These are phyloP conservation scores for Papilionanthe hybrid DNA, from an alignment of 116 monocot genomes.

Conservation along the genomic window DNA sequence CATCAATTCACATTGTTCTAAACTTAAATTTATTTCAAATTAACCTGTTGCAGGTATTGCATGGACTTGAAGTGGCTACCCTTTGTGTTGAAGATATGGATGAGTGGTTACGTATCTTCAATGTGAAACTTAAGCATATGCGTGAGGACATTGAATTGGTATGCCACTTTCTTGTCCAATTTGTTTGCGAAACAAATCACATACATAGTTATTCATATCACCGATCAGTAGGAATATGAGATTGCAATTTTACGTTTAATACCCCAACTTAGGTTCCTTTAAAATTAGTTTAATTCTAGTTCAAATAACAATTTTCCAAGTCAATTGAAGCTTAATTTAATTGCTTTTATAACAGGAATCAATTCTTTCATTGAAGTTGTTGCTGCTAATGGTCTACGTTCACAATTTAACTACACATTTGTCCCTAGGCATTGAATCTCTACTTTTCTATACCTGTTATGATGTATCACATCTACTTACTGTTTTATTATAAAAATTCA, in stretches of 20 bases:
- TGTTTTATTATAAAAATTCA: too few relatives aligned
- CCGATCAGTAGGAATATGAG: neutral
- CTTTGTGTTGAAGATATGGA: conserved; percentile 93
- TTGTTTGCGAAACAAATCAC: neutral
- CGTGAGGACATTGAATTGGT: conserved; percentile 99
- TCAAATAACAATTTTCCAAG: neutral
- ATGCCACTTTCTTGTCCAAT: conserved; percentile 10
- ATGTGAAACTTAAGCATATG: conserved; percentile 98
- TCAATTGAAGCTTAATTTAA: neutral
- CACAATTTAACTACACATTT: too few relatives aligned
- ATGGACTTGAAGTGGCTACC: conserved; percentile 65
- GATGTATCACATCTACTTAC: too few relatives aligned
- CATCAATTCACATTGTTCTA: neutral
- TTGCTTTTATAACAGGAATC: neutral
- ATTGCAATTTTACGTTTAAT: neutral
- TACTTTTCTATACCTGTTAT: too few relatives aligned
- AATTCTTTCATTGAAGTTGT: neutral
- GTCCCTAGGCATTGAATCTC: too few relatives aligned
- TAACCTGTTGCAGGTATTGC: conserved; percentile 58
- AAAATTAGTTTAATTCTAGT: neutral
- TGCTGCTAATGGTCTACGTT: neutral
- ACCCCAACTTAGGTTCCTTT: neutral
- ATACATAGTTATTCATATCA: neutral
- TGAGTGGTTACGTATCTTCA: conserved; percentile 93
- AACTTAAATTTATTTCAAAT: neutral